Percentiles rank a stretch among this genome's conserved stretches.
Evolutionary conservation across 148 eudicot species (phyloP).

Genomic region (Rhododendron vialii): DNA sequence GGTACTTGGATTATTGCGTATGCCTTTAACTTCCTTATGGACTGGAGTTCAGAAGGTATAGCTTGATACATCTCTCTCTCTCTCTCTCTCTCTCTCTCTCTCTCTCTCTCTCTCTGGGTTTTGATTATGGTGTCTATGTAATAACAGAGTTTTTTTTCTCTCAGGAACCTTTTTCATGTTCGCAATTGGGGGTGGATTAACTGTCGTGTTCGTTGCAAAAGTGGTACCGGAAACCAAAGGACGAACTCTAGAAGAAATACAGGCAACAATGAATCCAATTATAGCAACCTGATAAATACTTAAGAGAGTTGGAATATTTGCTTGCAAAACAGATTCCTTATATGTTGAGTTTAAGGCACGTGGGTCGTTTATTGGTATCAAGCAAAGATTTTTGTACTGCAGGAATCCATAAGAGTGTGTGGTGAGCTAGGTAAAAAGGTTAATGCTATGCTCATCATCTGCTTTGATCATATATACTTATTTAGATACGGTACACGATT

Average conservation of each 20-base stretch:
- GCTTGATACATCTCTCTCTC: not conserved
- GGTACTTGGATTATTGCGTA: slow-evolving; percentile 78
- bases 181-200: slow-evolving; percentile 40
- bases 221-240: slow-evolving; percentile 96
- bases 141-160: not conserved
- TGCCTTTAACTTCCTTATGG: slow-evolving; percentile 65
- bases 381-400: not conserved
- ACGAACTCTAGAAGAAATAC: slow-evolving; percentile 83
- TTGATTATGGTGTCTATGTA: not conserved
- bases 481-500: too few relatives aligned
- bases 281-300: not conserved
- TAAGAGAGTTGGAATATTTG: not conserved
- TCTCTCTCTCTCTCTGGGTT: not conserved
- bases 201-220: slow-evolving; percentile 54
- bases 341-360: not conserved
- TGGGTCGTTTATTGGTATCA: not conserved
- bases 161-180: slow-evolving; percentile 81
- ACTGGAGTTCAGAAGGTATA: slow-evolving; percentile 73
- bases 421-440: not conserved
- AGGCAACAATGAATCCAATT: slow-evolving; percentile 54
- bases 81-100: not conserved
- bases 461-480: not conserved
- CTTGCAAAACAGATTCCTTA: not conserved
- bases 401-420: not conserved
- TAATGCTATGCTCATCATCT: not conserved